Evolutionary conservation across 2,329 filamentous ascomycete species (phyloP).

Genomic region (Fusarium sarcochroum): DNA sequence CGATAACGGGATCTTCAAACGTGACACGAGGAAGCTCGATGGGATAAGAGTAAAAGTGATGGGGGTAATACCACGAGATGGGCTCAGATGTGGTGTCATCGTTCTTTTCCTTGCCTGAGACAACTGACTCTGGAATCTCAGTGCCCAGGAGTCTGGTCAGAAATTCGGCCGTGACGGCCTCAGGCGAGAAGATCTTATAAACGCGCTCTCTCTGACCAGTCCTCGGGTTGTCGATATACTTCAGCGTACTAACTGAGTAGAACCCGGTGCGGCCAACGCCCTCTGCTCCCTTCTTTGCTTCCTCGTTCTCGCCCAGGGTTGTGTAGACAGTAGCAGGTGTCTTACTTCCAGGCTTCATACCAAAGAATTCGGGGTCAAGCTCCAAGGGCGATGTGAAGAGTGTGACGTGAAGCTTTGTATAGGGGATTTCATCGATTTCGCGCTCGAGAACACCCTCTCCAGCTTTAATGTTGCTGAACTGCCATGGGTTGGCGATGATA

Average conservation of each 20-base stretch:
- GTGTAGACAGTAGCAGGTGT: slow-evolving; percentile 86
- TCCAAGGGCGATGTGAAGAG: slow-evolving; percentile 83
- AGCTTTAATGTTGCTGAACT: slow-evolving; percentile 79
- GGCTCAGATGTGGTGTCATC: slow-evolving; percentile 57
- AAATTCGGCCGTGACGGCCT: slow-evolving; percentile 66
- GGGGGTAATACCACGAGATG: slow-evolving; percentile 83
- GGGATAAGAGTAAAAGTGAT: slow-evolving; percentile 88
- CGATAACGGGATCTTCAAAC: slow-evolving; percentile 85
- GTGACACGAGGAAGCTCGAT: slow-evolving; percentile 86
- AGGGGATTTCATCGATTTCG: slow-evolving; percentile 83
- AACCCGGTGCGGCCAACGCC: slow-evolving; percentile 83
- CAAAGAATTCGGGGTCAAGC: slow-evolving; percentile 82
- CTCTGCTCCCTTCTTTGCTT: slow-evolving; percentile 62
- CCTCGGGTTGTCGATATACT: slow-evolving; percentile 72
- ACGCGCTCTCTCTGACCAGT: slow-evolving; percentile 68
- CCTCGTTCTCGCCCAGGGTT: slow-evolving; percentile 76
- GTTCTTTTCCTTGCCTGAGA: slow-evolving; percentile 49
- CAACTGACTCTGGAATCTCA: slow-evolving; percentile 60
- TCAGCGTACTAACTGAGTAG: slow-evolving; percentile 86
- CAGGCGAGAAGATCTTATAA: slow-evolving; percentile 76
- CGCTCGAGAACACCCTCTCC: slow-evolving; percentile 77
- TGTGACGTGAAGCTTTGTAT: slow-evolving; percentile 89
- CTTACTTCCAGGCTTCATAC: slow-evolving; percentile 66
- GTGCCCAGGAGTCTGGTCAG: slow-evolving; percentile 66
- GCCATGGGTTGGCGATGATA: slow-evolving; percentile 85